Percentiles rank a stretch among this genome's conserved stretches.
Conservation (phyloP, 176 grass and related monocot genomes). For the Aegilops tauschii region DNA sequence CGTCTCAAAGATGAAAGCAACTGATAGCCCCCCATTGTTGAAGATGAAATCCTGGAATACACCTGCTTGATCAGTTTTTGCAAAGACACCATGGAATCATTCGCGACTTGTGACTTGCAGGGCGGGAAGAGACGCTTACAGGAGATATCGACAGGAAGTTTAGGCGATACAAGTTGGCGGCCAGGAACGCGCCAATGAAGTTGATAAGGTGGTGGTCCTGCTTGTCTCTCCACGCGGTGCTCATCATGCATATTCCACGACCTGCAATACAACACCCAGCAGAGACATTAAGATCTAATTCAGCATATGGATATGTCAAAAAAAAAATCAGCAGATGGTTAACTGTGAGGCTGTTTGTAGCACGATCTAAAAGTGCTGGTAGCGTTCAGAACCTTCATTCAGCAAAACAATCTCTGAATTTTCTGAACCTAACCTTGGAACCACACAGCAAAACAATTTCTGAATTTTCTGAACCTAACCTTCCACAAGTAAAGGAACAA, state of each 20-base stretch:
- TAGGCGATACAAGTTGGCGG: constrained; percentile 67
- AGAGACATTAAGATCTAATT: not conserved
- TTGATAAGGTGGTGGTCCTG: constrained; percentile 58
- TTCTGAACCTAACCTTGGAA: not conserved
- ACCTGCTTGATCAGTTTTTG: not conserved
- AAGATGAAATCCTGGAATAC: not conserved
- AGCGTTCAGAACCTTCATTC: not conserved
- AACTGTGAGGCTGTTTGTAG: not conserved
- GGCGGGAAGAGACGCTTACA: not conserved
- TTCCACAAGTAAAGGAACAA: not conserved
- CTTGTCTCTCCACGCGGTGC: constrained; percentile 65
- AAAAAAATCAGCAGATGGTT: not conserved
- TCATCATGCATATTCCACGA: constrained; percentile 82
- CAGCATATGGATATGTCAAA: not conserved
- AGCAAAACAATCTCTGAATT: not conserved
- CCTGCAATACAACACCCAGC: not conserved
- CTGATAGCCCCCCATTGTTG: constrained; percentile 32
- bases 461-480: too few species aligned
- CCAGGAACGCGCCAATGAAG: constrained; percentile 57
- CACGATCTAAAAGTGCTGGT: not conserved
- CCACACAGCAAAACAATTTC: too few species aligned
- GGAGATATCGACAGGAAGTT: constrained; percentile 56
- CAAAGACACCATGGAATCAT: not conserved
- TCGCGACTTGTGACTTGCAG: not conserved
- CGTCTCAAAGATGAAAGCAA: constrained; percentile 77